Evolutionary conservation across 345 rosid genomes (phyloP).

Genomic region (Odontarrhena argentea): DNA sequence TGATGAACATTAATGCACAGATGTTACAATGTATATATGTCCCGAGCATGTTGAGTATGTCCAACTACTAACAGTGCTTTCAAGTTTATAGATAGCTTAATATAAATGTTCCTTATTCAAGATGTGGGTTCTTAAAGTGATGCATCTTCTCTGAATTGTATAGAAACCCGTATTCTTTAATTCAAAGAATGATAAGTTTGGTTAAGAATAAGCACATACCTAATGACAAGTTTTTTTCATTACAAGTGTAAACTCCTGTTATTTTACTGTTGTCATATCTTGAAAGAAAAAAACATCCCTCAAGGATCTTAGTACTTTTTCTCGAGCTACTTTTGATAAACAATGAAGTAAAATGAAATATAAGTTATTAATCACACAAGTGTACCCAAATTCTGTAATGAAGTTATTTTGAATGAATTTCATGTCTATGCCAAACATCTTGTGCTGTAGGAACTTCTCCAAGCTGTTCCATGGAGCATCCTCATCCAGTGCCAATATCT

Average conservation of each 20-base stretch:
- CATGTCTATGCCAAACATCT: slow-evolving; percentile 30
- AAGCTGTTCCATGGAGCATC: slow-evolving; percentile 31
- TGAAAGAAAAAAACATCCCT: slow-evolving; percentile 2
- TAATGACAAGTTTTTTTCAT: slow-evolving; percentile 1
- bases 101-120: slow-evolving; percentile 29
- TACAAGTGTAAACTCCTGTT: slow-evolving; percentile 1
- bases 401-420: slow-evolving; percentile 15
- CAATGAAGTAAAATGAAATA: slow-evolving; percentile 21
- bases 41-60: slow-evolving; percentile 25
- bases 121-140: slow-evolving; percentile 25
- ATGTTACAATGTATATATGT: slow-evolving; percentile 39
- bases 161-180: slow-evolving; percentile 34
- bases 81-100: slow-evolving; percentile 39
- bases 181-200: slow-evolving; percentile 29
- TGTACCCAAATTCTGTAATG: slow-evolving; percentile 28
- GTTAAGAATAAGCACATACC: slow-evolving; percentile 11
- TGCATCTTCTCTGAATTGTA: slow-evolving; percentile 26
- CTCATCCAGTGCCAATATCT: slow-evolving; percentile 28
- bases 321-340: slow-evolving; percentile 21
- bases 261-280: background rate
- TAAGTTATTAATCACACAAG: slow-evolving; percentile 30
- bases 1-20: slow-evolving; percentile 52
- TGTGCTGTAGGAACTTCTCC: slow-evolving; percentile 36
- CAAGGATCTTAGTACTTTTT: slow-evolving; percentile 23
- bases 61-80: slow-evolving; percentile 23